Evolutionary conservation across 768 basidiomycete species (phyloP).

Genomic region (Suillus luteus): DNA sequence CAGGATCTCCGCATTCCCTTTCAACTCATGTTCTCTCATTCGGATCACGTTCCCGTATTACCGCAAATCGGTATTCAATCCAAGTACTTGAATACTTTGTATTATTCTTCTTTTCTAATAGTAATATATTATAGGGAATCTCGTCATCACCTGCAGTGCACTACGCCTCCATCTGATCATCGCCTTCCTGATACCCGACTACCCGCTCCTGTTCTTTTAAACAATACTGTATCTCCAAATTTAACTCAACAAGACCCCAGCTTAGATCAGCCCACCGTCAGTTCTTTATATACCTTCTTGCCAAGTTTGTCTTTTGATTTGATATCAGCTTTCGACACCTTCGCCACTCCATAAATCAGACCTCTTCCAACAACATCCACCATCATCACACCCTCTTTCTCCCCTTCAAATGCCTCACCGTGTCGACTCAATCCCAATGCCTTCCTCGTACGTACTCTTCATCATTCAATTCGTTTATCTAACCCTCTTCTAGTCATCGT

Average conservation of each 20-base stretch:
- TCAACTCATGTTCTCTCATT: slow-evolving; percentile 30
- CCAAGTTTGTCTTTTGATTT: slow-evolving; percentile 41
- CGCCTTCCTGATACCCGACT: slow-evolving; percentile 35
- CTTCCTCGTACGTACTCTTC: slow-evolving; percentile 35
- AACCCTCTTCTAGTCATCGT: slow-evolving; percentile 30
- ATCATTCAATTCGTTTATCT: slow-evolving; percentile 26
- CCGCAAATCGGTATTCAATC: slow-evolving; percentile 28
- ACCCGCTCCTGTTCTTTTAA: slow-evolving; percentile 14
- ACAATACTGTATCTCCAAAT: slow-evolving; percentile 27
- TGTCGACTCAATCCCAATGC: slow-evolving; percentile 41
- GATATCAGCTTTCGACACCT: slow-evolving; percentile 41
- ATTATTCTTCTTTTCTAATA: slow-evolving; percentile 14
- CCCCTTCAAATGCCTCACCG: slow-evolving; percentile 51
- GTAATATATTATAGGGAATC: slow-evolving; percentile 24
- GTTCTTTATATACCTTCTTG: slow-evolving; percentile 36
- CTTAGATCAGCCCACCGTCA: slow-evolving; percentile 38
- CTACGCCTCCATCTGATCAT: slow-evolving; percentile 33
- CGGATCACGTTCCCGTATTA: slow-evolving; percentile 33
- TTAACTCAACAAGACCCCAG: slow-evolving; percentile 32
- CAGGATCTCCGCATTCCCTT: slow-evolving; percentile 24
- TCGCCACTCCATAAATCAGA: slow-evolving; percentile 40
- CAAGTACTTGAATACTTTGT: slow-evolving; percentile 26
- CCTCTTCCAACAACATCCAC: slow-evolving; percentile 20
- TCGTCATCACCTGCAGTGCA: slow-evolving; percentile 19
- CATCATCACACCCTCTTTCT: slow-evolving; percentile 18